Evolutionary conservation across 1,284 basidiomycete genomes (phyloP).

Genomic region (Austropuccinia psidii): DNA sequence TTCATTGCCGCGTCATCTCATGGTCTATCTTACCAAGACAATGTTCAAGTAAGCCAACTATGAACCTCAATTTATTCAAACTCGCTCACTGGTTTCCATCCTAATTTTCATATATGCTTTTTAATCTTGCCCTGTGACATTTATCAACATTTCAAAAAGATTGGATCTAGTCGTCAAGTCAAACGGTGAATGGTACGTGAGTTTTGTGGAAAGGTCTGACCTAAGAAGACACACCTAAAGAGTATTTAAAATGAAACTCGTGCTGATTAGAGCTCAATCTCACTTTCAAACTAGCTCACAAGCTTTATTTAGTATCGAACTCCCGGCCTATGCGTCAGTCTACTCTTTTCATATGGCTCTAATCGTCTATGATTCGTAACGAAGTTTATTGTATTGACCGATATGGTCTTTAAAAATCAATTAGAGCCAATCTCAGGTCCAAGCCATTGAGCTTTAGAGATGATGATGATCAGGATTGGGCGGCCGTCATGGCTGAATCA

Average conservation of each 20-base stretch:
- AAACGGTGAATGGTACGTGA: conserved; percentile 25
- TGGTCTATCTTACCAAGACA: conserved; percentile 10
- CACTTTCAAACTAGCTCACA: neutral
- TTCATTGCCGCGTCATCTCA: neutral
- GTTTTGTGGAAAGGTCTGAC: neutral
- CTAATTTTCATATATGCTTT: too few relatives aligned
- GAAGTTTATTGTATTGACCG: too few relatives aligned
- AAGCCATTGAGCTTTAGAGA: conserved; percentile 14
- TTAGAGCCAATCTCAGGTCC: neutral
- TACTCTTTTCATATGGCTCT: too few relatives aligned
- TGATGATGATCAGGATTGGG: conserved; percentile 17
- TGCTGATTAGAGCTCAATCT: neutral
- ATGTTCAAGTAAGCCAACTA: conserved; percentile 15
- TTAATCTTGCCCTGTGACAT: too few relatives aligned
- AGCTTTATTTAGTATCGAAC: conserved; percentile 12
- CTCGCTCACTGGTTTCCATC: too few relatives aligned
- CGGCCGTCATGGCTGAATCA: conserved; percentile 17
- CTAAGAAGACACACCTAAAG: neutral
- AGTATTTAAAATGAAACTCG: neutral
- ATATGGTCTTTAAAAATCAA: too few relatives aligned
- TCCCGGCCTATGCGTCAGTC: conserved; percentile 22
- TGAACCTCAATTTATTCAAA: too few relatives aligned
- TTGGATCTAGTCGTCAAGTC: conserved; percentile 17
- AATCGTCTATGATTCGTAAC: too few relatives aligned
- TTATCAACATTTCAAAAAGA: neutral